A percentile compares a stretch with the other conserved stretches of the same genome.
Conservation (phyloP, 2,329 filamentous ascomycete genomes). For the Penicillium sp. region DNA sequence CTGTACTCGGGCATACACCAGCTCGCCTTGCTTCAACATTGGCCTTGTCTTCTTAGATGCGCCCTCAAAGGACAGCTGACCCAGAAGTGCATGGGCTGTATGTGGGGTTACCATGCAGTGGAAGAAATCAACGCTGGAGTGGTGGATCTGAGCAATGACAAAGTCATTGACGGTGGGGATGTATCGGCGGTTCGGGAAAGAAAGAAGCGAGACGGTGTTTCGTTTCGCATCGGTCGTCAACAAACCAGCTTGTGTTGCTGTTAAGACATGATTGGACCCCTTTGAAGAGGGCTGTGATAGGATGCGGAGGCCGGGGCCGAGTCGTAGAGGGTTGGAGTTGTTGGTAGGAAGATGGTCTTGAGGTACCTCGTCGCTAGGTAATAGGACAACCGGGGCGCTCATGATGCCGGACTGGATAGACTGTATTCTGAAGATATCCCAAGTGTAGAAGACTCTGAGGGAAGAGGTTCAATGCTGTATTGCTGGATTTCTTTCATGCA, state of each 20-base stretch:
- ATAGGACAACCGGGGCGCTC: constrained; percentile 64
- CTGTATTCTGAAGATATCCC: not conserved
- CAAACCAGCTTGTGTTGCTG: constrained; percentile 39
- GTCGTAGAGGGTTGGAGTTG: constrained; percentile 67
- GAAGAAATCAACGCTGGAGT: constrained; percentile 73
- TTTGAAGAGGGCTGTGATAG: constrained; percentile 70
- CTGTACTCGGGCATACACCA: constrained; percentile 85
- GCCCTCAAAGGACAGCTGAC: constrained; percentile 87
- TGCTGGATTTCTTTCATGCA: not conserved
- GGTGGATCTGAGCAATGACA: constrained; percentile 81
- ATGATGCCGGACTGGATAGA: constrained; percentile 42
- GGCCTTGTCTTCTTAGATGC: constrained; percentile 91
- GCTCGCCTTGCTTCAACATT: constrained; percentile 67
- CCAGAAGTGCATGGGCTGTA: constrained; percentile 66
- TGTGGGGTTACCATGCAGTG: constrained; percentile 71
- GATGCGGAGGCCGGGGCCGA: constrained; percentile 81
- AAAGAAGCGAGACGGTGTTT: constrained; percentile 38
- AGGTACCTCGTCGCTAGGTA: constrained; percentile 79
- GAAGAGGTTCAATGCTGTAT: not conserved
- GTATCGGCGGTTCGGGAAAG: constrained; percentile 60
- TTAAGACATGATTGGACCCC: constrained; percentile 48
- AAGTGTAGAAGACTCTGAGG: not conserved
- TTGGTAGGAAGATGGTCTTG: constrained; percentile 64
- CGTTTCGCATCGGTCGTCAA: constrained; percentile 42
- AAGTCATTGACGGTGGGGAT: constrained; percentile 77